Evolutionary conservation across 2,329 filamentous ascomycete species (phyloP).

Genomic region (Botrytis porri): DNA sequence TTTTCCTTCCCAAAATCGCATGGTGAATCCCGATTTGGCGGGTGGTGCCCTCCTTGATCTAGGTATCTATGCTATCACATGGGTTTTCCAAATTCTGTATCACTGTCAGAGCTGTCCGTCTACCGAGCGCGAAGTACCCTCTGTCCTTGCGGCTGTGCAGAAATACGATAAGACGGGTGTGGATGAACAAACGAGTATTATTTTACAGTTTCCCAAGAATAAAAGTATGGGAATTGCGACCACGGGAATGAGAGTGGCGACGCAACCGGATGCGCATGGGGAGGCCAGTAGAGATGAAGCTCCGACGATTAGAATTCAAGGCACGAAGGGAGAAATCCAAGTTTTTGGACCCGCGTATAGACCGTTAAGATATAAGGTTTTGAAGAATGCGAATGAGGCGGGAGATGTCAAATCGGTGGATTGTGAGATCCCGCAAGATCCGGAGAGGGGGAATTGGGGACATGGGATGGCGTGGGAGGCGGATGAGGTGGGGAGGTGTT

Average conservation of each 20-base stretch:
- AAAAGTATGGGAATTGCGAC: conserved; percentile 61
- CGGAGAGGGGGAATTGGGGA: conserved; percentile 42
- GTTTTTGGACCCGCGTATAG: conserved; percentile 58
- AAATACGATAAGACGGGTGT: conserved; percentile 59
- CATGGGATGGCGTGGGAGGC: conserved; percentile 72
- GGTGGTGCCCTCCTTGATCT: conserved; percentile 66
- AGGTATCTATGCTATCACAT: conserved; percentile 68
- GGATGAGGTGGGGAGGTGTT: conserved; percentile 61
- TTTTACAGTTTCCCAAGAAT: conserved; percentile 58
- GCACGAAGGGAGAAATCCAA: conserved; percentile 64
- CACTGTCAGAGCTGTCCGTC: conserved; percentile 50
- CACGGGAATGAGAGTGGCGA: conserved; percentile 48
- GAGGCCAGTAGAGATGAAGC: conserved; percentile 49
- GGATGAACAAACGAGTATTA: conserved; percentile 61
- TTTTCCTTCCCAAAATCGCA: conserved; percentile 49
- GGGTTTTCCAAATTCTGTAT: conserved; percentile 71
- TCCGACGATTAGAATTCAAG: conserved; percentile 60
- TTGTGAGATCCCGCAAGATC: conserved; percentile 45
- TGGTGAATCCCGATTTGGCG: conserved; percentile 67
- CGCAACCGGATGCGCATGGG: conserved; percentile 47
- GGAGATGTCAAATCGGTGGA: conserved; percentile 36
- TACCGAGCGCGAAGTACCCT: conserved; percentile 45
- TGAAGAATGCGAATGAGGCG: conserved; percentile 39
- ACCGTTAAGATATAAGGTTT: conserved; percentile 52
- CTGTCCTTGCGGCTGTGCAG: conserved; percentile 54